phyloP scores from a whole-genome alignment of 176 grass and related monocot genomes.

The Olyra latifolia region DNA sequence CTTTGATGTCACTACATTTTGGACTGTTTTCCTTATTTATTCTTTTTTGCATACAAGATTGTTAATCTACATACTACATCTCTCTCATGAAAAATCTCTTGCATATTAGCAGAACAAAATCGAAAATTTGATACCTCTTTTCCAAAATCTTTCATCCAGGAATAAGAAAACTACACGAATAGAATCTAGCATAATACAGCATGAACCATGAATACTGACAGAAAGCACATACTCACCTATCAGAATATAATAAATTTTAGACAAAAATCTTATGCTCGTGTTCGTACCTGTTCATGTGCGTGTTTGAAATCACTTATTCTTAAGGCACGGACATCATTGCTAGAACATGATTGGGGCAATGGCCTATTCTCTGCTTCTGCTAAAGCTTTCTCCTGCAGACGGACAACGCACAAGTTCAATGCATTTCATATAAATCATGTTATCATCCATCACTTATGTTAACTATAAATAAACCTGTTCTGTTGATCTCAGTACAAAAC shows the following conservation, averaged over 20 bases:
- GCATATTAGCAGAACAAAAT: background rate
- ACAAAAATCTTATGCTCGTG: background rate
- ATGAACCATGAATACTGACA: background rate
- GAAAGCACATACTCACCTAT: background rate
- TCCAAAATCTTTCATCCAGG: background rate
- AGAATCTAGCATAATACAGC: background rate
- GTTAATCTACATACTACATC: background rate
- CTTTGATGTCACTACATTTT: background rate
- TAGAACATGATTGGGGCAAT: constrained; percentile 50
- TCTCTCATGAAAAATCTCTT: background rate
- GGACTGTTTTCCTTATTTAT: background rate
- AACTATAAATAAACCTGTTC: background rate
- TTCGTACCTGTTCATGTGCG: constrained; percentile 87
- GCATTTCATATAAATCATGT: constrained; percentile 25
- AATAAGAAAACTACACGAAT: background rate
- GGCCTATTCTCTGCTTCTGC: constrained; percentile 73
- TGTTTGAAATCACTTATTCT: constrained; percentile 71
- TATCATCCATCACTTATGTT: constrained; percentile 24
- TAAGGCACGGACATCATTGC: constrained; percentile 69
- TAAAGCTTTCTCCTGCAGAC: constrained; percentile 67
- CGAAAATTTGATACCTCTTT: background rate
- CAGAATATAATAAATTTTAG: background rate
- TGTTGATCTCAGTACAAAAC: constrained; percentile 2
- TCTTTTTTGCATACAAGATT: too few relatives aligned
- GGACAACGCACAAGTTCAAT: constrained; percentile 7